Percentiles rank a stretch among this genome's conserved stretches.
phyloP scores from a whole-genome alignment of 768 basidiomycete genomes.

The Amanita exitialis region DNA sequence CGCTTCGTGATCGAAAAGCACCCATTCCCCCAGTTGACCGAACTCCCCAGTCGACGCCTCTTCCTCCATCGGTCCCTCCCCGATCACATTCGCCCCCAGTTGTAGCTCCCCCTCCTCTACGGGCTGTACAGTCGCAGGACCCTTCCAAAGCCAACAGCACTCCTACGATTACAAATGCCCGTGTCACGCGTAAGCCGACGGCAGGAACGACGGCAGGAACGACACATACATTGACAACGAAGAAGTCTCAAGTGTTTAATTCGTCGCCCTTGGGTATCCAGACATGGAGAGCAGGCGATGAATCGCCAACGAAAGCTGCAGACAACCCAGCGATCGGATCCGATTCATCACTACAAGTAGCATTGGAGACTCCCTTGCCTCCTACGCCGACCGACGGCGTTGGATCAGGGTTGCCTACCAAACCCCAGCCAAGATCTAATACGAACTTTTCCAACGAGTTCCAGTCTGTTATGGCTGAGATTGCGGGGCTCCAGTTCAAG shows the following conservation, averaged over 20 bases:
- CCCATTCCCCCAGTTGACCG: not conserved
- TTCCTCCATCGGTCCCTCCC: not conserved
- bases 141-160: not conserved
- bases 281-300: conserved; percentile 4
- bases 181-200: not conserved
- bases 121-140: not conserved
- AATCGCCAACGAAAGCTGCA: not conserved
- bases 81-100: not conserved
- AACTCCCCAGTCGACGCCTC: not conserved
- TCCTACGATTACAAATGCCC: not conserved
- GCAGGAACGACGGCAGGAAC: not conserved
- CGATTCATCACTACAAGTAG: not conserved
- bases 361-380: conserved; percentile 2
- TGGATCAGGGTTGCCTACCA: not conserved
- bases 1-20: not conserved
- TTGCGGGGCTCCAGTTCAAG: conserved; percentile 1
- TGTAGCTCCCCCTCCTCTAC: not conserved
- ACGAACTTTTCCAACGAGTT: not conserved
- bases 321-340: not conserved
- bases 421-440: not conserved
- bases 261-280: conserved; percentile 1
- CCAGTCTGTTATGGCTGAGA: conserved; percentile 3
- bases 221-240: conserved; percentile 1
- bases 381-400: not conserved
- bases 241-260: conserved; percentile 5